Evolutionary conservation across 2,329 filamentous ascomycete species (phyloP).

Genomic region (Arthrobotrys conoides): DNA sequence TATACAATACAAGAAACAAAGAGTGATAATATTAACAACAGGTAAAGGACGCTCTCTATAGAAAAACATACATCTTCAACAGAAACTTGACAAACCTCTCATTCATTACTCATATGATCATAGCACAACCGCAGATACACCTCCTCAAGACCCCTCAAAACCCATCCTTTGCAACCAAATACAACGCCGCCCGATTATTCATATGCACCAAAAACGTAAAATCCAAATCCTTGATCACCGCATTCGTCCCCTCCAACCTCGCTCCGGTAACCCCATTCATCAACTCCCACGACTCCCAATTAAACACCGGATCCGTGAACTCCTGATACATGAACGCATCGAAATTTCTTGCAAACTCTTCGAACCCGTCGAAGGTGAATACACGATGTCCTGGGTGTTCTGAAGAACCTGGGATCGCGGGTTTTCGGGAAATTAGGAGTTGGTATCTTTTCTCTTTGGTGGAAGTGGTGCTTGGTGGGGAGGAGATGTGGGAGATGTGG

Average conservation of each 20-base stretch:
- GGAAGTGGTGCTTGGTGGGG: conserved; percentile 29
- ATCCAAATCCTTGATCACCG: conserved; percentile 38
- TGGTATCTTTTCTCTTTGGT: conserved; percentile 31
- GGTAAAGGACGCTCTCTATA: too few relatives aligned
- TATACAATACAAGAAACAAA: too few relatives aligned
- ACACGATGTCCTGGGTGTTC: conserved; percentile 36
- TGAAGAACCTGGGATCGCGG: conserved; percentile 28
- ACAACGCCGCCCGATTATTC: conserved; percentile 39
- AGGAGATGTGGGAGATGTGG: conserved; percentile 36
- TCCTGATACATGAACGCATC: conserved; percentile 38
- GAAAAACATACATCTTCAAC: too few relatives aligned
- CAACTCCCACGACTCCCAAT: conserved; percentile 51
- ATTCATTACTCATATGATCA: conserved; percentile 8
- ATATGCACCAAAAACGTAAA: conserved; percentile 50
- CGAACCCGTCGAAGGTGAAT: conserved; percentile 40
- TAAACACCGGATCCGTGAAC: conserved; percentile 44
- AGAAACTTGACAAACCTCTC: too few relatives aligned
- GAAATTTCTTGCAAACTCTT: conserved; percentile 44
- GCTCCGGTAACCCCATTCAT: conserved; percentile 42
- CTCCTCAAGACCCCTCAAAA: not conserved
- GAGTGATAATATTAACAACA: too few relatives aligned
- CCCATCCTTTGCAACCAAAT: conserved; percentile 38
- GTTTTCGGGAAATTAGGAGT: conserved; percentile 48
- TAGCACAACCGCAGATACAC: not conserved
- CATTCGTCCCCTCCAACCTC: conserved; percentile 15